Base-by-base conservation (phyloP, 257 asterid genomes). In the Eustoma russellianum region DNA sequence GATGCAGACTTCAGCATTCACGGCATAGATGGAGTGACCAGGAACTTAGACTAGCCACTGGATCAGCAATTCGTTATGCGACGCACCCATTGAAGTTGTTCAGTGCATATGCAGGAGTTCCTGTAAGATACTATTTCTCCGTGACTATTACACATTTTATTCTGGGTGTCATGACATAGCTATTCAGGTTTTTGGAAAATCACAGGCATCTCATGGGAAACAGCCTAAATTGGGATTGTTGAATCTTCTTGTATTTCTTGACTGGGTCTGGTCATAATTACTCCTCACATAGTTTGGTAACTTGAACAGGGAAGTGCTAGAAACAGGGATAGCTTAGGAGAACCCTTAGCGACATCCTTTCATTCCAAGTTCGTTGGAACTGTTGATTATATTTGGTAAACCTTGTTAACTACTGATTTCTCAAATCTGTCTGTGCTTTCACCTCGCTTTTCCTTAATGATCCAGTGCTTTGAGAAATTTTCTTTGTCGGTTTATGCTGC, bases 341-440 rank as follows among this genome's bases (percentile, higher is more conserved):
- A 89, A 73, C 97, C 97, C 46, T 68, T 76, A 63, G 88, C 70
- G 17, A 89, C 97, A 30, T 86, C 97, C 35, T 70, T 66, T 66
- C 95, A 85, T 56, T 70, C 79, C 47, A 64, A 71, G 70, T 89
- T 89, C 71, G 56, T 70, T 57, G 95, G 95, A 56, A 86, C 95
- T 14, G 93, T 81, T 55, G 95, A 89, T 70, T 89, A 89, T 69
- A 86, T 86, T 77, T 89, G 94, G 97, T 88, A 80, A 49, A 48
- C 16, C 50, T 56, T 52, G 46, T 57, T 41, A 17, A 40, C 17
- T 40, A 33, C 49, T 9, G 44, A 38, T 50, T 35, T 17, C 1
- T 47, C 47, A 45, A 28, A 56, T 17, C 53, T 43, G 17, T 47
- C 18, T 14, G 17, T 40, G 46, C 35, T 28, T 24, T 24, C 30